Conservation (phyloP, 352 stramenopile genomes). For the Globisporangium irregulare region DNA sequence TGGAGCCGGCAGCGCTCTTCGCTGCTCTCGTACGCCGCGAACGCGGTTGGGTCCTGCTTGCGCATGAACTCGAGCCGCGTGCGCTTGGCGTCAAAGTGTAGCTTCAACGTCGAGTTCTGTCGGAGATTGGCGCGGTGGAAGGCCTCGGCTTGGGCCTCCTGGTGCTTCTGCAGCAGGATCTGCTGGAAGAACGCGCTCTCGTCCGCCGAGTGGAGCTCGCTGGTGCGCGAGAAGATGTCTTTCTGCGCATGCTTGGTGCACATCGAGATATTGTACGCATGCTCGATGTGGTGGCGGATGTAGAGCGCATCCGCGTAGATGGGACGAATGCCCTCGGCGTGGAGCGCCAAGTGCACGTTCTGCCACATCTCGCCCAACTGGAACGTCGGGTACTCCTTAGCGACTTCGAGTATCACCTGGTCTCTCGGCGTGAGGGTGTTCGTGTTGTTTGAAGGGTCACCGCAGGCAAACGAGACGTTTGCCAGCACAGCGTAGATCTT, state of each 20-base stretch:
- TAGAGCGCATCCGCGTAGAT: constrained; percentile 78
- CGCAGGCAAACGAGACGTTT: constrained; percentile 52
- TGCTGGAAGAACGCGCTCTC: constrained; percentile 51
- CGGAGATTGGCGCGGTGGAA: constrained; percentile 49
- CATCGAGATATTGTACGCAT: constrained; percentile 64
- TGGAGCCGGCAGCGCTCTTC: constrained; percentile 39
- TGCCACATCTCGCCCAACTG: constrained; percentile 73
- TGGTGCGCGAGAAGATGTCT: constrained; percentile 37
- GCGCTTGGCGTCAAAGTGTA: constrained; percentile 74
- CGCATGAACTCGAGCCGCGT: constrained; percentile 70
- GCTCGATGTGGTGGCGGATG: constrained; percentile 68
- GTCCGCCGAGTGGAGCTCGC: constrained; percentile 12
- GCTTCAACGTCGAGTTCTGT: constrained; percentile 73
- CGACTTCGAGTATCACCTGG: constrained; percentile 65
- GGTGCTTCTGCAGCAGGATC: constrained; percentile 63
- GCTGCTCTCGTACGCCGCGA: constrained; percentile 41
- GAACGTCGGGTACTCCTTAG: constrained; percentile 72
- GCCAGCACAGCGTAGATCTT: constrained; percentile 70
- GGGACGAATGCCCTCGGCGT: constrained; percentile 58
- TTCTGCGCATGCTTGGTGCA: constrained; percentile 61
- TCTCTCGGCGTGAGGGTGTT: constrained; percentile 37
- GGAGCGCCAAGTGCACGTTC: constrained; percentile 54
- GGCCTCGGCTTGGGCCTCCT: constrained; percentile 57
- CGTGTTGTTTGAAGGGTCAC: constrained; percentile 14
- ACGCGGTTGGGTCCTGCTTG: constrained; percentile 52